These are phyloP conservation scores for Oxyria digyna DNA, from an alignment of 148 eudicot genomes.

Conservation along the genomic window DNA sequence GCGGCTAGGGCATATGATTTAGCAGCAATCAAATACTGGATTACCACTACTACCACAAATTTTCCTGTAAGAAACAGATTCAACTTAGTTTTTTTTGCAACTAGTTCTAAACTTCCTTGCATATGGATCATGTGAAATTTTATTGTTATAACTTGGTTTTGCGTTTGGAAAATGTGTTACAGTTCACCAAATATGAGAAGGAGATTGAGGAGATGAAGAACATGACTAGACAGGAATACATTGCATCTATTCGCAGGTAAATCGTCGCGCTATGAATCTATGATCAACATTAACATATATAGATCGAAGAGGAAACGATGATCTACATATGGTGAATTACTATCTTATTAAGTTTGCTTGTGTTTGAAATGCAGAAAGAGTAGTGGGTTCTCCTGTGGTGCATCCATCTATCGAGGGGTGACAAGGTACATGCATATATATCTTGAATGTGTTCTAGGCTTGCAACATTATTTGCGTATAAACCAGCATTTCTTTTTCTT, in stretches of 20 bases:
- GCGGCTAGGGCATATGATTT: constrained; percentile 96
- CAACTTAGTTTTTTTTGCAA: not conserved
- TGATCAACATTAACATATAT: too few species aligned
- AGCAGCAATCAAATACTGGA: constrained; percentile 98
- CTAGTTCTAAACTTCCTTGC: not conserved
- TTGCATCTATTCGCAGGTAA: constrained; percentile 86
- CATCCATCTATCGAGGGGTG: constrained; percentile 88
- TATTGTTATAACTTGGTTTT: not conserved
- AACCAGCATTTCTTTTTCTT: not conserved
- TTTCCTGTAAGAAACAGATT: constrained; percentile 56
- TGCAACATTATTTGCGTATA: too few species aligned
- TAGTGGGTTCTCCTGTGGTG: constrained; percentile 92
- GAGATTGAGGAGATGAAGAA: constrained; percentile 91
- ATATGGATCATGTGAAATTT: not conserved
- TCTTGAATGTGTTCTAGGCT: not conserved
- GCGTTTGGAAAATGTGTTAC: not conserved
- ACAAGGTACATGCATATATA: constrained; percentile 49
- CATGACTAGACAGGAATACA: constrained; percentile 89
- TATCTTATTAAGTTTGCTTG: not conserved
- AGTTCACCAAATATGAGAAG: constrained; percentile 81
- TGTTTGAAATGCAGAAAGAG: constrained; percentile 51
- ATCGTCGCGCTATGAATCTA: not conserved
- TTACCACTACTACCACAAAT: constrained; percentile 83
- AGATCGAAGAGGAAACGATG: too few species aligned
- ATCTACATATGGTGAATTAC: not conserved